Evolutionary conservation across 2,329 filamentous ascomycete genomes (phyloP).

Genomic region (Alternaria brassicae): DNA sequence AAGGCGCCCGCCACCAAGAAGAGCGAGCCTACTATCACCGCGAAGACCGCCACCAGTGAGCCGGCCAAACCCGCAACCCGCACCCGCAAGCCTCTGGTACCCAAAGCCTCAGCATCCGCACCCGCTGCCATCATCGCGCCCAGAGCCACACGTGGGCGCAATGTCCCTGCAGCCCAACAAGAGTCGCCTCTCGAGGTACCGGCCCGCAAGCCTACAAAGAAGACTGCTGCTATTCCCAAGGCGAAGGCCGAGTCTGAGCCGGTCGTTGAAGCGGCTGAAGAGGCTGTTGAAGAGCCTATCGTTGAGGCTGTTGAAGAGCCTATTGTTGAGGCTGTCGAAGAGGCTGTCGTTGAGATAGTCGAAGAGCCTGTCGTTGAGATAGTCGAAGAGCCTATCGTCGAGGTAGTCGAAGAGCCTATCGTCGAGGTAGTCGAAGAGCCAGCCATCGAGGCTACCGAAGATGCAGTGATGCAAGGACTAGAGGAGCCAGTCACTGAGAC

Average conservation of each 20-base stretch:
- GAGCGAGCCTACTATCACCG: slow-evolving; percentile 8
- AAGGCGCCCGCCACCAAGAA: slow-evolving; percentile 25
- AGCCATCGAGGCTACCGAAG: neutral
- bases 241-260: slow-evolving; percentile 21
- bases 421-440: neutral
- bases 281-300: neutral
- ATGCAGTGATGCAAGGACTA: neutral
- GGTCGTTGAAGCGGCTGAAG: slow-evolving; percentile 16
- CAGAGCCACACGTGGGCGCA: slow-evolving; percentile 33
- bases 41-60: slow-evolving; percentile 20
- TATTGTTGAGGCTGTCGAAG: neutral
- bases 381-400: neutral
- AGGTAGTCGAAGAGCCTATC: neutral
- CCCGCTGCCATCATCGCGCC: slow-evolving; percentile 20
- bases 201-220: slow-evolving; percentile 36
- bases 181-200: slow-evolving; percentile 39
- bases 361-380: neutral
- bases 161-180: slow-evolving; percentile 22
- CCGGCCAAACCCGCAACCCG: slow-evolving; percentile 29
- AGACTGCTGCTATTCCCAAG: slow-evolving; percentile 20
- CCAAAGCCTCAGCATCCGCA: slow-evolving; percentile 17
- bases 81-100: slow-evolving; percentile 26
- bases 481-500: neutral
- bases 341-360: neutral
- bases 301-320: neutral